phyloP scores from a whole-genome alignment of 2,329 filamentous ascomycete genomes.

The Phialemoniopsis sp. region DNA sequence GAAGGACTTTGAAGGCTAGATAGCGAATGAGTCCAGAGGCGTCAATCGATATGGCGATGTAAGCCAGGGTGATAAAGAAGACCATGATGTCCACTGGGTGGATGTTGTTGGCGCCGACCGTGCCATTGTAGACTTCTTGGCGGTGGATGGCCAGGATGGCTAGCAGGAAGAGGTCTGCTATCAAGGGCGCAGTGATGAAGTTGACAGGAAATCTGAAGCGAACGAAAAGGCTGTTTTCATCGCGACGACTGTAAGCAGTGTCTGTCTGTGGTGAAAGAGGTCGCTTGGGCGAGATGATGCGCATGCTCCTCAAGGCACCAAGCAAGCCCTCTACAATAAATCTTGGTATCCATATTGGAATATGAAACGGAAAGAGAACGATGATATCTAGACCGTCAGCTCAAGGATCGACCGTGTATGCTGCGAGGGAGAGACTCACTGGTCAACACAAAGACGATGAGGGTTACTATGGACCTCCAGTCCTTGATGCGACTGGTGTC shows the following conservation, averaged over 20 bases:
- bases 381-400: conserved; percentile 48
- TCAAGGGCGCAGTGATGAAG: conserved; percentile 65
- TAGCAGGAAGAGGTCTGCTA: conserved; percentile 68
- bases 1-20: conserved; percentile 65
- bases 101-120: conserved; percentile 61
- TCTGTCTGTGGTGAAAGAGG: conserved; percentile 8
- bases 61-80: conserved; percentile 71
- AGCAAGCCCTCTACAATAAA: conserved; percentile 38
- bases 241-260: conserved; percentile 17
- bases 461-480: conserved; percentile 68
- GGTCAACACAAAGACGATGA: conserved; percentile 64
- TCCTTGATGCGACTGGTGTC: conserved; percentile 53
- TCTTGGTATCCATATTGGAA: conserved; percentile 58
- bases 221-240: conserved; percentile 33
- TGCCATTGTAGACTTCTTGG: conserved; percentile 65
- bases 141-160: conserved; percentile 65
- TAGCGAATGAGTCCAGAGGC: conserved; percentile 70
- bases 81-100: conserved; percentile 68
- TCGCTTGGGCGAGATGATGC: conserved; percentile 47
- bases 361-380: conserved; percentile 65
- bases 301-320: conserved; percentile 33
- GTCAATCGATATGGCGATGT: conserved; percentile 75
- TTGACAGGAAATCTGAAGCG: conserved; percentile 60
- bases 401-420: neutral
- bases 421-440: conserved; percentile 46